Evolutionary conservation across 176 grass and related monocot species (phyloP).

Genomic region (Triticum monococcum): DNA sequence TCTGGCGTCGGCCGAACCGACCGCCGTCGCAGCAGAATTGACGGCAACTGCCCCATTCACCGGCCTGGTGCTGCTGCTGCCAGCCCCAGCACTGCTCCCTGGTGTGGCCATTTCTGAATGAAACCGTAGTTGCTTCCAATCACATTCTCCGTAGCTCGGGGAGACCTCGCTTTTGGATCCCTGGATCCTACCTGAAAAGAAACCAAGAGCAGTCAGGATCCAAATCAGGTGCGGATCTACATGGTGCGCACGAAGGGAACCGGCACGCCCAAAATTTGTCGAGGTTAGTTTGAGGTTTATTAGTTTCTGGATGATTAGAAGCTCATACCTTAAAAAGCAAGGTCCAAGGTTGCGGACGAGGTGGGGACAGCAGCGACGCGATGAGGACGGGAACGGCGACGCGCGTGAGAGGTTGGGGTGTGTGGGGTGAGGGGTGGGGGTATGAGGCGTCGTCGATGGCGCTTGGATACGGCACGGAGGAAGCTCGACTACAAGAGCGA

Average conservation of each 20-base stretch:
- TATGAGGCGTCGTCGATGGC: neutral
- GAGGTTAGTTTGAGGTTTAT: neutral
- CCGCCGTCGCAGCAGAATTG: constrained; percentile 56
- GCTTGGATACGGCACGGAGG: neutral
- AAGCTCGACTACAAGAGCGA: neutral
- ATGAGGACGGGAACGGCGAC: neutral
- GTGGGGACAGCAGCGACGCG: neutral
- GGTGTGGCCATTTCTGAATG: constrained; percentile 35
- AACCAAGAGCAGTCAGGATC: constrained; percentile 19
- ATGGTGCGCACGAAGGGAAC: neutral
- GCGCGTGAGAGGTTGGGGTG: neutral
- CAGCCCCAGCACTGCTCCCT: constrained; percentile 44
- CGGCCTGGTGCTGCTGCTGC: constrained; percentile 22
- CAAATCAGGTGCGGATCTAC: constrained; percentile 22
- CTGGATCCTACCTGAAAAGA: constrained; percentile 26
- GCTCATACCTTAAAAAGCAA: neutral
- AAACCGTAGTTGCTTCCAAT: constrained; percentile 15
- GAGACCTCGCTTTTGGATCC: constrained; percentile 31
- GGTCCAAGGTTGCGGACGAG: neutral
- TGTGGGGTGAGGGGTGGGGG: too few species aligned
- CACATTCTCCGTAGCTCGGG: constrained; percentile 25
- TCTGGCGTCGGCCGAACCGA: constrained; percentile 52
- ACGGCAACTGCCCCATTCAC: constrained; percentile 54
- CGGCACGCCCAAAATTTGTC: neutral
- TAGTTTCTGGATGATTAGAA: neutral